Evolutionary conservation across 148 eudicot species (phyloP).

Genomic region (Rhododendron mucronatum): DNA sequence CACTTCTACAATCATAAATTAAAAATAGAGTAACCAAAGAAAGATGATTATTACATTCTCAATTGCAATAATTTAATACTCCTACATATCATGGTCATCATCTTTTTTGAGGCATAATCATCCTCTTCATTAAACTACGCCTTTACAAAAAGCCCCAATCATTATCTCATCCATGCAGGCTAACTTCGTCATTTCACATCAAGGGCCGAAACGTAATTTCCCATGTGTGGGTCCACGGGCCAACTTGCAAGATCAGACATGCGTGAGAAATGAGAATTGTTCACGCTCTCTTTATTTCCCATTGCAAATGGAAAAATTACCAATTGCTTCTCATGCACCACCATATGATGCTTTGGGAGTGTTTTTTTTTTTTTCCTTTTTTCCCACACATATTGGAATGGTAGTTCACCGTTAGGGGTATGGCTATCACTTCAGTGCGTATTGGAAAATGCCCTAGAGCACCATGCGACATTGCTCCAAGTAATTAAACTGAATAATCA

Average conservation of each 20-base stretch:
- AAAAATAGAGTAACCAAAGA: neutral
- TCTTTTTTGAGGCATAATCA: neutral
- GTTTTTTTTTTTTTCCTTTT: too few species aligned
- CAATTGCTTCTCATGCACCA: too few species aligned
- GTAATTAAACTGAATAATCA: too few species aligned
- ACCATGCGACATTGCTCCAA: too few species aligned
- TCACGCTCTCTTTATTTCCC: too few species aligned
- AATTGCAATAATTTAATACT: neutral
- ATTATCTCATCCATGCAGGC: neutral
- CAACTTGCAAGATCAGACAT: neutral
- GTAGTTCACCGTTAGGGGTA: too few species aligned
- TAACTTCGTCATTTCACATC: neutral
- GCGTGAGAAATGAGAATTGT: too few species aligned
- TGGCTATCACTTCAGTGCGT: too few species aligned
- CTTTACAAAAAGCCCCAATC: neutral
- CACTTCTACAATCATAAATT: constrained; percentile 3
- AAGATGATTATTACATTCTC: neutral
- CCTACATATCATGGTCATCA: neutral
- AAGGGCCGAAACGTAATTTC: neutral
- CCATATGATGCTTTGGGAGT: too few species aligned
- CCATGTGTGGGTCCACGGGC: neutral
- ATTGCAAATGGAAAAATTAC: too few species aligned
- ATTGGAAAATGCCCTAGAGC: too few species aligned
- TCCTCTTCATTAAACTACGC: neutral
- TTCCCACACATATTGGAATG: too few species aligned